Evolutionary conservation across 139 green algal genomes (phyloP), one percentile per base, ranked within the genome.

Genomic region (Chlamydomonas sp.): DNA sequence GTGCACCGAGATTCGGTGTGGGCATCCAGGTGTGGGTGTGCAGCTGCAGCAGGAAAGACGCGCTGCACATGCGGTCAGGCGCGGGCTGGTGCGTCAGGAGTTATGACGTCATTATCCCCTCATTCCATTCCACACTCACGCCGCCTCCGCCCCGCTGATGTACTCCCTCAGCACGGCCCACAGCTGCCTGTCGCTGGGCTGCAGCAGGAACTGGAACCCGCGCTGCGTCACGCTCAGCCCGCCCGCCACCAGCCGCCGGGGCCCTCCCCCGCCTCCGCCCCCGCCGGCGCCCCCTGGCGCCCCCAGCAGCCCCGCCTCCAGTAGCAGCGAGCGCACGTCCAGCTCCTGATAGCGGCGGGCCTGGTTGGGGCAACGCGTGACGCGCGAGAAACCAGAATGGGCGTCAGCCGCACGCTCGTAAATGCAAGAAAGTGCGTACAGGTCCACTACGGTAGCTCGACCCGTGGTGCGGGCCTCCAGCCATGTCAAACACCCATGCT

Each of bases 161-260:
- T 98, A 98, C 78, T 97, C 90, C 49, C 88, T 77, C 85, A 99
- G 90, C 81, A 98, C 91, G 64, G 78, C 49, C 97, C 97, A 99
- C 81, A 98, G 87, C 91, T 99, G 97, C 62, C 86, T 85, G 88
- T 97, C 93, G 15, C 91, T 92, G 84, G 95, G 91, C 74, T 91
- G 75, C 63, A 99, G 92, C 85, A 99, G 93, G 88, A 97, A 98
- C 75, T 95, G 92, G 78, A 97, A 97, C 49, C 97, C 96, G 3
- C 61, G 5, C 61, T 95, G 81, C 15, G 91, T 97, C 58, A 97
- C 79, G 79, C 67, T 80, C 66, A 90, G 76, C 1, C 88, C 57
- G 17, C 78, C 68, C 18, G 6, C 67, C 18, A 8, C 67, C 7
- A 58, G 3, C 10, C 15, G 16, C 9, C 8, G 20, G 64, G 62